A percentile compares a stretch with the other conserved stretches of the same genome.
Evolutionary conservation across 2,329 filamentous ascomycete genomes (phyloP).

Genomic region (Sporothrix schenckii): DNA sequence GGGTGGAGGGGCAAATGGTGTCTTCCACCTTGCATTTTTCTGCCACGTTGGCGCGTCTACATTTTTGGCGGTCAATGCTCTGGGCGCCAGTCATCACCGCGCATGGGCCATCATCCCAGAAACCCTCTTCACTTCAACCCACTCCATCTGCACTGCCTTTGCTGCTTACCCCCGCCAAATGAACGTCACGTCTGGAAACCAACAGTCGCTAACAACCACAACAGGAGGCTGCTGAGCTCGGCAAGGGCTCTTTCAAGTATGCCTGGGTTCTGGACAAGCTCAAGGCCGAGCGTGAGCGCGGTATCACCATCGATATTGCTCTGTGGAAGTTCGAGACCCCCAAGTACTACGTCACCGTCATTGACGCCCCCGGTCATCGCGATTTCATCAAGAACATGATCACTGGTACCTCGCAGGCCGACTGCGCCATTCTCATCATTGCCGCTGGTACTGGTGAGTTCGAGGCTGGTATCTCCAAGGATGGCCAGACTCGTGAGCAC

Average conservation of each 20-base stretch:
- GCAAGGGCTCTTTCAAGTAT: conserved; percentile 99
- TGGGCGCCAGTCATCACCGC: conserved; percentile 3
- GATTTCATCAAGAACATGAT: conserved; percentile 99
- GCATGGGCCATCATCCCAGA: conserved; percentile 29
- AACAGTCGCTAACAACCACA: conserved; percentile 30
- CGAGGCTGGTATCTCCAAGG: conserved; percentile 99
- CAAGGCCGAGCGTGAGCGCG: conserved; percentile 99
- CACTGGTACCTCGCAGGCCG: conserved; percentile 99
- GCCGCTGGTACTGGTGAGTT: conserved; percentile 99
- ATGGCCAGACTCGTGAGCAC: conserved; percentile 99
- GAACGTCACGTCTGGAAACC: neutral
- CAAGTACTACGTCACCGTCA: conserved; percentile 98
- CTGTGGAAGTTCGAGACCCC: conserved; percentile 99
- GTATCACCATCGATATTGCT: conserved; percentile 99
- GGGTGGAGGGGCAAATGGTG: conserved; percentile 34
- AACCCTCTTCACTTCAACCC: neutral
- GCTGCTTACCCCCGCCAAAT: neutral
- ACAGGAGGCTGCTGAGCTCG: conserved; percentile 97
- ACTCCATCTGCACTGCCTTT: neutral
- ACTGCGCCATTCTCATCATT: conserved; percentile 99
- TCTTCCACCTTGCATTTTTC: conserved; percentile 28
- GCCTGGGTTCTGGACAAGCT: conserved; percentile 99
- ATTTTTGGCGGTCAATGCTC: conserved; percentile 33
- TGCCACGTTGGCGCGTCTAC: conserved; percentile 36
- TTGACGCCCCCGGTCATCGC: conserved; percentile 99